Evolutionary conservation across 179 eudicot genomes (phyloP), one percentile per base, ranked within the genome.

Genomic region (Heliamphora ciliata): DNA sequence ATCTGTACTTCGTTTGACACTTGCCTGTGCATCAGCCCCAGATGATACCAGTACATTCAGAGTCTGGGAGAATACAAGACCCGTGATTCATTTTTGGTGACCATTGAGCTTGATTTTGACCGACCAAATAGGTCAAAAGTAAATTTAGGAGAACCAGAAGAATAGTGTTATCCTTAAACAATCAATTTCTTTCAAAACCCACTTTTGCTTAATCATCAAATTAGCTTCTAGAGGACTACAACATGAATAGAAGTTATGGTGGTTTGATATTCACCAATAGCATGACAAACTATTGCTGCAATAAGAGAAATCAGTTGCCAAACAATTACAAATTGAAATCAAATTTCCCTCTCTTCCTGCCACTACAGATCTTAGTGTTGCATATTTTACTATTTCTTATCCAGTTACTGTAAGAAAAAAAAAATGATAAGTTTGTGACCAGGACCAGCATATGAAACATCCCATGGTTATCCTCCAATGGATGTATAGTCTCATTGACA

Each of bases 11-110:
- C 40, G 40, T 0, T 31, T 46, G 56, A 4, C 17, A 82, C 86
- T 69, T 88, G 74, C 92, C 89, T 90, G 92, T 4, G 92, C 90
- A 87, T 90, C 91, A 80, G 91, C 91, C 17, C 91, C 92, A 18
- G 92, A 87, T 48, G 92, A 90, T 17, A 90, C 90, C 83, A 90
- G 82, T 40, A 87, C 79, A 83, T 90, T 85, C 82, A 85, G 76
- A 59, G 81, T 82, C 82, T 84, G 88, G 7, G 92, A 90, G 83
- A 90, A 90, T 24, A 91, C 91, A 71, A 90, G 88, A 46, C 92
- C 92, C 14, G 92, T 87, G 72, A 90, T 88, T 70, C 76, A 76
- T 76, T 88, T 90, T 81, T 90, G 92, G 84, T 90, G 92, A 67
- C 91, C 92, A 83, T 87, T 88, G 81, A 90, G 87, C 81, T 86